A percentile compares a stretch with the other conserved stretches of the same genome.
Evolutionary conservation across 345 rosid genomes (phyloP).

Genomic region (Moringa oleifera): DNA sequence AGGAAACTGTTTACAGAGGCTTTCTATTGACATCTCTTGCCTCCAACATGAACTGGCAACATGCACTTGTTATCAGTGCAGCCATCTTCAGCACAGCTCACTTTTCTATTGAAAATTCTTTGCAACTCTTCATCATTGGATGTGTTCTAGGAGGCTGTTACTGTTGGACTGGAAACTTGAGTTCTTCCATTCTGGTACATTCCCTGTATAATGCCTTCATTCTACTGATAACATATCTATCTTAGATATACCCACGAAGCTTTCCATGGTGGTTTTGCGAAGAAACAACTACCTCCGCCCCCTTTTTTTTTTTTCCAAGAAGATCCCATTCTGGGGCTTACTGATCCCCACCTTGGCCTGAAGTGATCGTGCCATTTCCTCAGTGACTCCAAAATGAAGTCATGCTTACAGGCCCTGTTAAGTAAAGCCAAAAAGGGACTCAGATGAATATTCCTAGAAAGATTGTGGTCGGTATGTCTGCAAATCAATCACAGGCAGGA

Average conservation of each 20-base stretch:
- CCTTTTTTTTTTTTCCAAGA: not conserved
- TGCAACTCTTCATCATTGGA: slow-evolving; percentile 68
- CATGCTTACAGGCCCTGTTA: no score
- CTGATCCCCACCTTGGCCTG: not conserved
- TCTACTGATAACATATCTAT: slow-evolving; percentile 30
- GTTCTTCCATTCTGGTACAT: slow-evolving; percentile 55
- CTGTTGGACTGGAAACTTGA: slow-evolving; percentile 70
- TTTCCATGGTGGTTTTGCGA: no score
- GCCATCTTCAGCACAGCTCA: slow-evolving; percentile 71
- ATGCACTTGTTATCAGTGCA: slow-evolving; percentile 54
- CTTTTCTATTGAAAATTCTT: slow-evolving; percentile 56
- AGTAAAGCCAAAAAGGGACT: no score
- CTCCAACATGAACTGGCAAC: slow-evolving; percentile 52
- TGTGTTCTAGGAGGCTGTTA: slow-evolving; percentile 64
- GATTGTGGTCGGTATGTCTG: no score
- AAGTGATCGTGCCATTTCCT: no score
- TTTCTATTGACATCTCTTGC: slow-evolving; percentile 63
- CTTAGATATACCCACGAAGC: slow-evolving; percentile 16
- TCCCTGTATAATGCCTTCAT: slow-evolving; percentile 73
- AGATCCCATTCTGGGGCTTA: not conserved
- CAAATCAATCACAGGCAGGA: no score
- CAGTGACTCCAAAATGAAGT: no score
- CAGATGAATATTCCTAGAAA: no score
- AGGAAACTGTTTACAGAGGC: slow-evolving; percentile 80
- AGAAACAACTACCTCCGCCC: not conserved